Conservation (phyloP, 331 rosid species). For the Telfairia occidentalis region DNA sequence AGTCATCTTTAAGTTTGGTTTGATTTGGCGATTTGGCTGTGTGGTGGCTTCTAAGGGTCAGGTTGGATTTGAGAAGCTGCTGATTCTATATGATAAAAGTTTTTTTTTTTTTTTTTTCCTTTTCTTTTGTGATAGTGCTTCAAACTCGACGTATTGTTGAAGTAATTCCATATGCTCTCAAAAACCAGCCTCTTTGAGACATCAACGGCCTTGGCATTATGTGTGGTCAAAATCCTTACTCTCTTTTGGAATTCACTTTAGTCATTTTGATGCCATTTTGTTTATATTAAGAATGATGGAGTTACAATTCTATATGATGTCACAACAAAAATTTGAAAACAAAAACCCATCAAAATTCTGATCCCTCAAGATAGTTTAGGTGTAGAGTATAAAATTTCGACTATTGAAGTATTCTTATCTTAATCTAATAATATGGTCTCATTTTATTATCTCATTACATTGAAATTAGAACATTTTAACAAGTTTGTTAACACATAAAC, state of each 20-base stretch:
- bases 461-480: no score
- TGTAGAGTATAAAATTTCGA: no score
- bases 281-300: background rate
- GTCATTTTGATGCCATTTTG: background rate
- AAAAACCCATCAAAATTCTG: no score
- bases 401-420: no score
- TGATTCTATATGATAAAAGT: background rate
- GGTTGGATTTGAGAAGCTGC: background rate
- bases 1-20: background rate
- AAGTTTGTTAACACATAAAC: background rate
- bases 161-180: conserved; percentile 1
- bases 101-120: background rate
- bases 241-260: background rate
- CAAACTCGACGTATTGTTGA: background rate
- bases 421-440: no score
- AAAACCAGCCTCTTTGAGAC: background rate
- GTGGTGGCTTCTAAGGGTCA: background rate
- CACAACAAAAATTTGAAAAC: no score
- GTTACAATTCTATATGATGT: background rate
- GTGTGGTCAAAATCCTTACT: background rate
- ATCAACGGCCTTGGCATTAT: background rate
- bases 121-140: background rate
- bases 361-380: no score
- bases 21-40: background rate
- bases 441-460: no score